phyloP scores from a whole-genome alignment of 352 stramenopile species.

The Phytophthora sp. region DNA sequence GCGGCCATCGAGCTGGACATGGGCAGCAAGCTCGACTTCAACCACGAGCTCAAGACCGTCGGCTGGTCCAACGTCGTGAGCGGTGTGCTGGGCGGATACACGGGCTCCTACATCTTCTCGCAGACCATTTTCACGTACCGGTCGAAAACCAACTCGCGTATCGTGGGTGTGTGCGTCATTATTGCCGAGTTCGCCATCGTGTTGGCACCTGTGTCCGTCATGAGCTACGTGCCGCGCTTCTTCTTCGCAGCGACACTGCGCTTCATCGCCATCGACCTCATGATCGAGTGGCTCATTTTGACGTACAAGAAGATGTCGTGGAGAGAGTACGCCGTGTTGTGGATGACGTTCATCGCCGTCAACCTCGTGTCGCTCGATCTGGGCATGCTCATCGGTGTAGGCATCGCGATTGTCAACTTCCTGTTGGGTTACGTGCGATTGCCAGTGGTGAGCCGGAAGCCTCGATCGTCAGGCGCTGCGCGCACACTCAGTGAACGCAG shows the following conservation, averaged over 20 bases:
- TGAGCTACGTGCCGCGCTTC: conserved; percentile 94
- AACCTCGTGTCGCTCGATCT: conserved; percentile 93
- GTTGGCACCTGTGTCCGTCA: conserved; percentile 91
- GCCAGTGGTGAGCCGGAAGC: conserved; percentile 55
- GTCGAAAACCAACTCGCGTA: conserved; percentile 84
- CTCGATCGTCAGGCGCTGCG: conserved; percentile 48
- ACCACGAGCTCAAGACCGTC: no score
- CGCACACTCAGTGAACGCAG: no score
- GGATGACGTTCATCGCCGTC: conserved; percentile 93
- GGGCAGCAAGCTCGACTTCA: conserved; percentile 91
- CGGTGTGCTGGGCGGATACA: no score
- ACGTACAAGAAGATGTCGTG: conserved; percentile 71
- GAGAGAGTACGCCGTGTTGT: conserved; percentile 91
- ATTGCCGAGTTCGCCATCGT: conserved; percentile 80
- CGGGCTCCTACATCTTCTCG: no score
- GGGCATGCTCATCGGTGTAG: conserved; percentile 92
- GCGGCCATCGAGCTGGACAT: conserved; percentile 97
- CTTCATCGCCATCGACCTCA: conserved; percentile 96
- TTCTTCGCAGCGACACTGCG: conserved; percentile 97
- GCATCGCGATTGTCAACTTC: conserved; percentile 83
- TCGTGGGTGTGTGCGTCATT: conserved; percentile 90
- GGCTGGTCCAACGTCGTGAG: no score
- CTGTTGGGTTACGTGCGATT: conserved; percentile 68
- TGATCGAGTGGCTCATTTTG: conserved; percentile 95
- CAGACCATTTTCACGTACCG: conserved; percentile 96